A percentile compares a stretch with the other conserved stretches of the same genome.
Conservation (phyloP, 2,329 filamentous ascomycete species). For the Fusarium heterosporum region DNA sequence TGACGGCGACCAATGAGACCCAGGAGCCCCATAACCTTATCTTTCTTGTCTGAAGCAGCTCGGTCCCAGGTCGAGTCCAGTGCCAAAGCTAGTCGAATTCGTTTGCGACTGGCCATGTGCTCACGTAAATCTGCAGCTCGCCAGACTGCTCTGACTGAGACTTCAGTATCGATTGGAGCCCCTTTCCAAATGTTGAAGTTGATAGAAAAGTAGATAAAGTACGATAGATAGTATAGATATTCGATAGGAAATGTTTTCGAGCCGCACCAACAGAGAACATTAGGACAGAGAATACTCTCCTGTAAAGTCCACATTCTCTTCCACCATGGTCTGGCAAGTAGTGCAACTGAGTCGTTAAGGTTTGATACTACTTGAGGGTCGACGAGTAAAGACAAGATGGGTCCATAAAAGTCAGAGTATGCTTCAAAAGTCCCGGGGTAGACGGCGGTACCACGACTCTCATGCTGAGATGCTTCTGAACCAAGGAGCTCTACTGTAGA, state of each 20-base stretch:
- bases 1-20: too few species aligned
- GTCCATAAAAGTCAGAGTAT: conserved; percentile 4
- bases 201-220: conserved; percentile 4
- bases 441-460: background rate
- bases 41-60: background rate
- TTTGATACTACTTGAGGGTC: accelerated
- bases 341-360: background rate
- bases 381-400: background rate
- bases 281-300: conserved; percentile 8
- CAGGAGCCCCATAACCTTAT: conserved; percentile 14
- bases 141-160: background rate
- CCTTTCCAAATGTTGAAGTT: conserved; percentile 2
- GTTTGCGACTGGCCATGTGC: background rate
- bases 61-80: conserved; percentile 17
- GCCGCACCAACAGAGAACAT: conserved; percentile 11
- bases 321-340: conserved; percentile 12
- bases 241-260: conserved; percentile 5
- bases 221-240: background rate
- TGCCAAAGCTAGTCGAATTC: background rate
- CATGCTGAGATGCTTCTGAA: background rate
- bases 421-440: background rate
- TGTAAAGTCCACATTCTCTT: conserved; percentile 23
- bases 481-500: background rate
- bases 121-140: background rate
- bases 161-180: background rate